Percentiles rank a stretch among this genome's conserved stretches.
These are phyloP conservation scores for Rhizoclosmatium globosum DNA, from an alignment of 192 early-diverging fungal genomes.

Conservation along the genomic window DNA sequence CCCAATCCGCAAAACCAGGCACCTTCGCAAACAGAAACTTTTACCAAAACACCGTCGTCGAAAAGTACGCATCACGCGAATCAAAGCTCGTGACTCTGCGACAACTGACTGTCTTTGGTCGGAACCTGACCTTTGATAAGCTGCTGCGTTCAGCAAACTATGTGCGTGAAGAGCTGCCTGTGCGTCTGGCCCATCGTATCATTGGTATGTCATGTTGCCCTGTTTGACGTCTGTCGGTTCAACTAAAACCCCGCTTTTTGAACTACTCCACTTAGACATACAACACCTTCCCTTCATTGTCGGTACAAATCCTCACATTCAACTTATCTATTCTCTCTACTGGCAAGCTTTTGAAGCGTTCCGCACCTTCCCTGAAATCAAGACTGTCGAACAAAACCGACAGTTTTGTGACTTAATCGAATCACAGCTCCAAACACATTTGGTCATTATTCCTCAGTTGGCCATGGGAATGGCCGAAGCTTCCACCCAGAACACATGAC, in stretches of 20 bases:
- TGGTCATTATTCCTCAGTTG: slow-evolving; percentile 87
- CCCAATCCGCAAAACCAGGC: no score
- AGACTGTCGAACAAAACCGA: slow-evolving; percentile 83
- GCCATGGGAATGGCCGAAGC: slow-evolving; percentile 85
- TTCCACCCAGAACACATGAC: slow-evolving; percentile 71
- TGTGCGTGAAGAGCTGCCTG: slow-evolving; percentile 86
- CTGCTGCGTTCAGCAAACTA: slow-evolving; percentile 89
- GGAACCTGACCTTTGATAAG: slow-evolving; percentile 84
- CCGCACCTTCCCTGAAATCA: slow-evolving; percentile 73
- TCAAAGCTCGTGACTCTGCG: slow-evolving; percentile 85
- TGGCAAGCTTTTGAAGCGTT: slow-evolving; percentile 93
- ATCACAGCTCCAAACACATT: slow-evolving; percentile 77
- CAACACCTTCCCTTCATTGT: slow-evolving; percentile 93
- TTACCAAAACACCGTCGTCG: slow-evolving; percentile 91
- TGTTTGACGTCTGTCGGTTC: slow-evolving; percentile 4
- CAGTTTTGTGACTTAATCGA: slow-evolving; percentile 81
- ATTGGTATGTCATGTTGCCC: slow-evolving; percentile 52
- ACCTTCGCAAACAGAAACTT: slow-evolving; percentile 53
- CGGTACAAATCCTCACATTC: slow-evolving; percentile 91
- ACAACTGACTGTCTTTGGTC: slow-evolving; percentile 90
- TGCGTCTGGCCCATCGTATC: slow-evolving; percentile 92
- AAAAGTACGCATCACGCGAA: slow-evolving; percentile 81
- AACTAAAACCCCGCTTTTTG: background rate
- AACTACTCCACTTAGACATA: slow-evolving; percentile 54
- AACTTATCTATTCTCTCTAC: slow-evolving; percentile 84